Evolutionary conservation across 768 basidiomycete genomes (phyloP).

Genomic region (Wakefieldia striispora): DNA sequence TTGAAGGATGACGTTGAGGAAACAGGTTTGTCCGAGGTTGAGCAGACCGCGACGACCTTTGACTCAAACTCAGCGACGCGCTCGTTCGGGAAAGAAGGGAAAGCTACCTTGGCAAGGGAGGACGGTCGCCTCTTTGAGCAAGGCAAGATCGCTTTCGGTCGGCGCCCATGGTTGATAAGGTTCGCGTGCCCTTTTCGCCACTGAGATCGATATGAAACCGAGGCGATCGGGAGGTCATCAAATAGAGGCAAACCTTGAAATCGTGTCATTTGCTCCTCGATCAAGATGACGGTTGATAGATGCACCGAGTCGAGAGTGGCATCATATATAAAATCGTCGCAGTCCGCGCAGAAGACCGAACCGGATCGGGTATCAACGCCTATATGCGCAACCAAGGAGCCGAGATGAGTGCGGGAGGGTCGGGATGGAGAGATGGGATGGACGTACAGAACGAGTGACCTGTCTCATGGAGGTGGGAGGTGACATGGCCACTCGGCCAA

Average conservation of each 20-base stretch:
- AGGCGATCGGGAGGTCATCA: neutral
- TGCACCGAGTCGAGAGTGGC: slow-evolving; percentile 47
- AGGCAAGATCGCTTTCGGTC: slow-evolving; percentile 36
- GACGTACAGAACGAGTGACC: slow-evolving; percentile 68
- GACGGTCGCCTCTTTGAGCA: slow-evolving; percentile 47
- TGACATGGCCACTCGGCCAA: slow-evolving; percentile 60
- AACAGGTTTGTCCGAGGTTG: slow-evolving; percentile 92
- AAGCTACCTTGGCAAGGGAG: slow-evolving; percentile 72
- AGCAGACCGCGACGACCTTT: slow-evolving; percentile 81
- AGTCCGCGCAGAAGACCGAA: slow-evolving; percentile 68
- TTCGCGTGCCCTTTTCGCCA: slow-evolving; percentile 41
- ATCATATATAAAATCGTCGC: slow-evolving; percentile 75
- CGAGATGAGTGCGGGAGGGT: neutral
- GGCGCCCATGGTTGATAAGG: slow-evolving; percentile 52
- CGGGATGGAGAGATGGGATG: neutral
- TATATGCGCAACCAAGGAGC: slow-evolving; percentile 26
- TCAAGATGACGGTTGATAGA: slow-evolving; percentile 42
- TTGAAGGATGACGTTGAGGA: slow-evolving; percentile 90
- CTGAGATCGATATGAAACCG: slow-evolving; percentile 17
- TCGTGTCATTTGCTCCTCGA: slow-evolving; percentile 61
- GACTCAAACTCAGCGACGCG: neutral
- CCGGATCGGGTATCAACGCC: slow-evolving; percentile 76
- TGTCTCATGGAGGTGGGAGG: slow-evolving; percentile 52
- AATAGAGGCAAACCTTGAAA: slow-evolving; percentile 40
- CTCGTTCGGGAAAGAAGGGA: too few relatives aligned